Evolutionary conservation across 2,329 filamentous ascomycete species (phyloP), one percentile per base, ranked within the genome.

Genomic region (Colletotrichum orbiculare): DNA sequence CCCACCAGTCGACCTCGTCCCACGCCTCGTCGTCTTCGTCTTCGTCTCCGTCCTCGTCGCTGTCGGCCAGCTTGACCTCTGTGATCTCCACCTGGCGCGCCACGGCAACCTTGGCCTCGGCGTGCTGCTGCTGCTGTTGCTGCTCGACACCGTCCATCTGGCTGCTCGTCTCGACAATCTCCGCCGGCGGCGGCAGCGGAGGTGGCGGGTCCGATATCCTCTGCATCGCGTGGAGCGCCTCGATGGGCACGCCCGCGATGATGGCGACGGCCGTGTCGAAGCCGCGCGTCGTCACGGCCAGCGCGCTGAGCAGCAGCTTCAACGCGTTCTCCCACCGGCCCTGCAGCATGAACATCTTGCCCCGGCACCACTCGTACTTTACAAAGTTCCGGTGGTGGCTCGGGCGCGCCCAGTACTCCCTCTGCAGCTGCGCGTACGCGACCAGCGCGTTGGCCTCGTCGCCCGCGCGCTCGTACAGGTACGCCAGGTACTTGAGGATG

Each of bases 281-380:
- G 4, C 65, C 65, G 17, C 54, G 54, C 38, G 49, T 65, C 15
- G 49, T 65, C 15, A 59, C 58, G n/a, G 60, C 56, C 9, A 64
- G 58, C 17, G 66, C 60, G 42, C 67, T 56, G 34, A 67, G 50
- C 2, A 68, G 55, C 52, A 68, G 35, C 43, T 64, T 67, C 13
- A 67, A n/a, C 8, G 66, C 66, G 10, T 68, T 47, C 2, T 66
- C 66, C 66, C 66, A 67, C 6, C 64, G 48, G 0, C 66, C 57
- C 6, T 65, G 67, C 10, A 67, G 9, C 60, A 65, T 63, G n/a
- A 69, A 66, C 67, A 69, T 67, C 17, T 67, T 67, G 4, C 61
- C 67, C 2, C 67, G 17, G 12, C 57, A 59, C 65, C 67, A 69
- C 25, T 67, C 60, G 7, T 69, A 69, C 1, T 52, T 62, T 43